Evolutionary conservation across 2,329 filamentous ascomycete genomes (phyloP).

Genomic region (Aspergillus niger): DNA sequence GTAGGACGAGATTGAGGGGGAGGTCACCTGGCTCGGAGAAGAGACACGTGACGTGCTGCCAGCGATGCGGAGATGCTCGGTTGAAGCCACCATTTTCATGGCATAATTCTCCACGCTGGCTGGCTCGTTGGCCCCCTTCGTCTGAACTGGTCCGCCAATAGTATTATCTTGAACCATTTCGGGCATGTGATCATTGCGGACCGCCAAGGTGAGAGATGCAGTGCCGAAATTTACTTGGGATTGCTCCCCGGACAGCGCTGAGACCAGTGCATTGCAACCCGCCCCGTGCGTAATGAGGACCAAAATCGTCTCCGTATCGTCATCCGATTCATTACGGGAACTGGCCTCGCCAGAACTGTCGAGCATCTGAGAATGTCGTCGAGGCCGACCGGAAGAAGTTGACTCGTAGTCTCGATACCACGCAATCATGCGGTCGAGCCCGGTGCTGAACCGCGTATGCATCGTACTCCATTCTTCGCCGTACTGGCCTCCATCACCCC

Average conservation of each 20-base stretch:
- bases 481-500: conserved; percentile 84
- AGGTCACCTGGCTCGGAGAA: conserved; percentile 25
- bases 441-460: conserved; percentile 84
- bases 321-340: conserved; percentile 55
- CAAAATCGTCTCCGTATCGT: conserved; percentile 73
- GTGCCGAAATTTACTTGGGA: conserved; percentile 88
- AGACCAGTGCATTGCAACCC: conserved; percentile 92
- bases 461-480: conserved; percentile 96
- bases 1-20: conserved; percentile 32
- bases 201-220: conserved; percentile 87
- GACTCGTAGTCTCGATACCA: conserved; percentile 69
- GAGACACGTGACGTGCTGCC: conserved; percentile 31
- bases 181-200: conserved; percentile 53
- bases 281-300: conserved; percentile 92
- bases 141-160: conserved; percentile 8
- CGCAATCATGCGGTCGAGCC: conserved; percentile 74
- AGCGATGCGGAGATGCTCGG: conserved; percentile 60
- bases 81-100: conserved; percentile 61
- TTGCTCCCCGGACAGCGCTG: conserved; percentile 86
- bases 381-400: conserved; percentile 10
- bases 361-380: conserved; percentile 21
- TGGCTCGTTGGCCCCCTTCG: conserved; percentile 11
- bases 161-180: conserved; percentile 13
- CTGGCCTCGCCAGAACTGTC: conserved; percentile 18
- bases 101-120: conserved; percentile 57